Evolutionary conservation across 345 rosid species (phyloP).

Genomic region (Heritiera fomes): DNA sequence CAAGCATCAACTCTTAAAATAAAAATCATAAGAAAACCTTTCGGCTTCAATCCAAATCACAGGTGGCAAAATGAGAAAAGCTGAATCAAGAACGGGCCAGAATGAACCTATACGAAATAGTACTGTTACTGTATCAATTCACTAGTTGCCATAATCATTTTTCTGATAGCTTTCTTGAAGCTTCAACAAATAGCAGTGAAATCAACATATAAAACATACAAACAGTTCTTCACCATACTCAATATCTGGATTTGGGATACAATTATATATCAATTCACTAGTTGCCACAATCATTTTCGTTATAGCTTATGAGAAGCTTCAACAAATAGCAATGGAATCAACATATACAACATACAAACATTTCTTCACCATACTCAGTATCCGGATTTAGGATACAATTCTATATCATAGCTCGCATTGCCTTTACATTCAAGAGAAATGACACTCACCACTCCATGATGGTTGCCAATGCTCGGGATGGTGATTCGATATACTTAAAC

Average conservation of each 20-base stretch:
- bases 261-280: not conserved
- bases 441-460: slow-evolving; percentile 87
- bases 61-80: not conserved
- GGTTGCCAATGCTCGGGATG: slow-evolving; percentile 99
- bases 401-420: not conserved
- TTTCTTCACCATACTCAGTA: not conserved
- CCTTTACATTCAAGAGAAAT: not conserved
- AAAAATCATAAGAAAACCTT: not conserved
- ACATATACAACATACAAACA: not conserved
- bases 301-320: not conserved
- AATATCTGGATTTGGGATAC: not conserved
- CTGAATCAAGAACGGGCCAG: not conserved
- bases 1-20: not conserved
- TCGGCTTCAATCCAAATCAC: slow-evolving; percentile 10
- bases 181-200: not conserved
- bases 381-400: not conserved
- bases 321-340: not conserved
- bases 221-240: not conserved
- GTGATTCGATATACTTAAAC: slow-evolving; percentile 93
- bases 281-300: not conserved
- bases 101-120: not conserved
- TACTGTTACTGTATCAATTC: not conserved
- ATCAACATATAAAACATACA: not conserved
- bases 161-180: not conserved
- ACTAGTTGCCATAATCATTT: not conserved